A percentile compares a stretch with the other conserved stretches of the same genome.
These are phyloP conservation scores for Fusarium bactridioides DNA, from an alignment of 2,329 filamentous ascomycete genomes.

Conservation along the genomic window DNA sequence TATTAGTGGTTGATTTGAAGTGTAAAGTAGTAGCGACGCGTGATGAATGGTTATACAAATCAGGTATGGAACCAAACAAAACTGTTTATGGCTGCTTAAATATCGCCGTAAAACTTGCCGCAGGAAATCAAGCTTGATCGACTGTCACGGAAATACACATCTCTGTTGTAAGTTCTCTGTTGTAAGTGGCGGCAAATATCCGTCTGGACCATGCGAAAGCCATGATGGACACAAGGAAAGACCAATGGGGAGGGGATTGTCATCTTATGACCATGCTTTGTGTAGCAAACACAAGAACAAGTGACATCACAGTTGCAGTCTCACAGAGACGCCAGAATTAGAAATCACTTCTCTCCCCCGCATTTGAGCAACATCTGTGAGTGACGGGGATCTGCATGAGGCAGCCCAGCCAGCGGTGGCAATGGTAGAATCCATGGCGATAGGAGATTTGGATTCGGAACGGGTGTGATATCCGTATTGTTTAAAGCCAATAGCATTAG, in stretches of 20 bases:
- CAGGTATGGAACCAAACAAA: not conserved
- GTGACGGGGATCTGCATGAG: constrained; percentile 9
- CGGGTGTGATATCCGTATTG: not conserved
- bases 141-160: not conserved
- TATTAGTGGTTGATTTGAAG: not conserved
- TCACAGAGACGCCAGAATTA: not conserved
- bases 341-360: not conserved
- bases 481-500: not conserved
- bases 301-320: not conserved
- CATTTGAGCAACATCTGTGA: not conserved
- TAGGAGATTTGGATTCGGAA: constrained; percentile 9
- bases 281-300: constrained; percentile 4
- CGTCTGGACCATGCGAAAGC: constrained; percentile 1
- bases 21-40: constrained; percentile 1
- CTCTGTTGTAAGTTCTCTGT: not conserved
- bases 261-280: not conserved
- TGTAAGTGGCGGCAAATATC: not conserved
- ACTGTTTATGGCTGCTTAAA: not conserved
- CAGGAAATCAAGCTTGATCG: not conserved
- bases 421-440: constrained; percentile 1
- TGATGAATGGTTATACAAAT: constrained; percentile 8
- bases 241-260: not conserved
- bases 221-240: not conserved
- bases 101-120: not conserved
- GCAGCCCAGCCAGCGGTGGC: constrained; percentile 2